These are phyloP conservation scores for Candida rishiriensis DNA, from an alignment of 805 yeast species.

Conservation along the genomic window DNA sequence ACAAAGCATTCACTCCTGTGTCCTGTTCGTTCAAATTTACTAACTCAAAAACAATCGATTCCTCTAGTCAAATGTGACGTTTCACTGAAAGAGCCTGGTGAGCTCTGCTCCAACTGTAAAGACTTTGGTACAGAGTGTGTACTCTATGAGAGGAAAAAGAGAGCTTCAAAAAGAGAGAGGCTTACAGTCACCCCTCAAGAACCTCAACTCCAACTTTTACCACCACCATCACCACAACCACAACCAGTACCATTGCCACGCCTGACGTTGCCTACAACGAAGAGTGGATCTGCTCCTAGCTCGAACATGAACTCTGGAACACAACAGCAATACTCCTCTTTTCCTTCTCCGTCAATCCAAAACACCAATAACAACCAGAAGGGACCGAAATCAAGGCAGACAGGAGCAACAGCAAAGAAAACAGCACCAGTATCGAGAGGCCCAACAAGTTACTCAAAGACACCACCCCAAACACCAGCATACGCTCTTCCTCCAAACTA, in stretches of 20 bases:
- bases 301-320: too few relatives aligned
- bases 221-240: too few relatives aligned
- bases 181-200: background rate
- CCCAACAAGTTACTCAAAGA: background rate
- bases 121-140: slow-evolving; percentile 67
- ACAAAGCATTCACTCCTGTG: background rate
- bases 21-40: background rate
- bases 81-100: slow-evolving; percentile 32
- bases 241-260: background rate
- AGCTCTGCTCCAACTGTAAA: slow-evolving; percentile 62
- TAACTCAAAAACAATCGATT: slow-evolving; percentile 15
- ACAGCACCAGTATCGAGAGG: background rate
- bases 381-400: background rate
- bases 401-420: background rate
- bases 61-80: slow-evolving; percentile 63
- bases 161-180: slow-evolving; percentile 14
- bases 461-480: slow-evolving; percentile 1
- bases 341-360: too few relatives aligned
- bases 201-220: too few relatives aligned
- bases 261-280: background rate
- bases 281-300: background rate
- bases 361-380: too few relatives aligned
- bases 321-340: too few relatives aligned
- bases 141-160: slow-evolving; percentile 43
- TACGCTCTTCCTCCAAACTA: slow-evolving; percentile 6